Evolutionary conservation across 306 rosid genomes (phyloP).

Genomic region (Rosa lucieae): DNA sequence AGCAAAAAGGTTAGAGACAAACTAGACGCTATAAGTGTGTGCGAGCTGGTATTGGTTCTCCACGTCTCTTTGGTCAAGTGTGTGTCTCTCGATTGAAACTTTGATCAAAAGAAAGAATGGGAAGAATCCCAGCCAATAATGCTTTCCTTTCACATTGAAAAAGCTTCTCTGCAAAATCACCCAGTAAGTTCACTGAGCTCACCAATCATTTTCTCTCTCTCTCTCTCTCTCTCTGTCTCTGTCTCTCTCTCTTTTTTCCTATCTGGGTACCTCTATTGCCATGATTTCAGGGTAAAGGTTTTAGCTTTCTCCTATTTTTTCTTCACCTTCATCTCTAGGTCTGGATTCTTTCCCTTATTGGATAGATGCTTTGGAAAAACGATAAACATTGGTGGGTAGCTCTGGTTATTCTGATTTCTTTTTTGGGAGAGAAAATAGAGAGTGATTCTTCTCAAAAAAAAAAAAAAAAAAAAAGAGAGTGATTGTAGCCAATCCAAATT

Average conservation of each 20-base stretch:
- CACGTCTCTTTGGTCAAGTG: background rate
- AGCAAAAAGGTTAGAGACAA: too few relatives aligned
- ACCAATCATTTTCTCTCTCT: background rate
- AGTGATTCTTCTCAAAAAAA: background rate
- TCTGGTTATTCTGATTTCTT: background rate
- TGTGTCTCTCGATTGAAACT: background rate
- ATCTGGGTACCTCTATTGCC: background rate
- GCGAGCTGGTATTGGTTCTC: background rate
- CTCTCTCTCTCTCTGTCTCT: background rate
- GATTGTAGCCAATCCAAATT: background rate
- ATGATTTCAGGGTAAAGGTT: background rate
- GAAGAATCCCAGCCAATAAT: background rate
- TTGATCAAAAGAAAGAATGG: background rate
- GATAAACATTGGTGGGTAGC: background rate
- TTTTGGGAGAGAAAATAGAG: background rate
- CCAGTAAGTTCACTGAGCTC: constrained; percentile 1
- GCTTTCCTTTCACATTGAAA: background rate
- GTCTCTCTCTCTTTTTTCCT: background rate
- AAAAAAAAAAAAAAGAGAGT: background rate
- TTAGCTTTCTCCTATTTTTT: background rate
- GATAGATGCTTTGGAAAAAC: background rate
- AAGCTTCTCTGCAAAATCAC: constrained; percentile 9
- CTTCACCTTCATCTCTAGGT: background rate
- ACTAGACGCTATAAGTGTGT: background rate
- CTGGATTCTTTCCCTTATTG: background rate